Evolutionary conservation across 768 basidiomycete species (phyloP), one percentile per base, ranked within the genome.

Genomic region (Agaricus blazei): DNA sequence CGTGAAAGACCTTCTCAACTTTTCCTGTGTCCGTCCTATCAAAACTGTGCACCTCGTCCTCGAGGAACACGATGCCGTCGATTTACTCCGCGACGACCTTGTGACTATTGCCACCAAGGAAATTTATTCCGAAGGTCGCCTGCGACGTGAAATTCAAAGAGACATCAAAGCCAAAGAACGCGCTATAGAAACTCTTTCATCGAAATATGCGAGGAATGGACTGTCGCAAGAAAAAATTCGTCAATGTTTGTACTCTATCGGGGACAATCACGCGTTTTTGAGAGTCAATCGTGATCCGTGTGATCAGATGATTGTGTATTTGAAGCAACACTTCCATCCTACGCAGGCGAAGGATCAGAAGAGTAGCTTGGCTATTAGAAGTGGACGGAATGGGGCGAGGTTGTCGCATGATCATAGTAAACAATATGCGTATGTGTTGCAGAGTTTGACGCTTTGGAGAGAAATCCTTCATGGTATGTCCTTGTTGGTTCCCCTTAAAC

Each of bases 231-330:
- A 93, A 64, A 70, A 76, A 46, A 72, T 90, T 9, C 79, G 85
- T 29, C 87, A 91, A 64, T 92, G 90, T 64, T 68, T 93, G 48
- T 93, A 93, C 67, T 89, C 87, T 62, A 92, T 93, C 49, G 91
- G 91, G 2, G 91, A 93, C 68, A 93, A 93, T 63, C 89, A 93
- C 64, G 88, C 91, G 9, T 93, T 93, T 77, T 70, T 93, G 59
- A 82, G 91, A 28, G 82, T 81, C 52, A 93, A 93, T 60, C 88
- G 91, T 38, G 91, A 93, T 65, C 91, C 91, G 47, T 93, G 91
- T 70, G 90, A 93, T 56, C 77, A 79, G 54, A 88, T 93, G 88
- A 93, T 93, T 51, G 65, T 62, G 3, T 88, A 85, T 63, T 72
- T 93, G 60, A 89, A 88, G 66, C 71, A 84, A 57, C 77, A 87